These are phyloP conservation scores for Tolypocladium ovalisporum DNA, from an alignment of 2,329 filamentous ascomycete species.

Conservation along the genomic window DNA sequence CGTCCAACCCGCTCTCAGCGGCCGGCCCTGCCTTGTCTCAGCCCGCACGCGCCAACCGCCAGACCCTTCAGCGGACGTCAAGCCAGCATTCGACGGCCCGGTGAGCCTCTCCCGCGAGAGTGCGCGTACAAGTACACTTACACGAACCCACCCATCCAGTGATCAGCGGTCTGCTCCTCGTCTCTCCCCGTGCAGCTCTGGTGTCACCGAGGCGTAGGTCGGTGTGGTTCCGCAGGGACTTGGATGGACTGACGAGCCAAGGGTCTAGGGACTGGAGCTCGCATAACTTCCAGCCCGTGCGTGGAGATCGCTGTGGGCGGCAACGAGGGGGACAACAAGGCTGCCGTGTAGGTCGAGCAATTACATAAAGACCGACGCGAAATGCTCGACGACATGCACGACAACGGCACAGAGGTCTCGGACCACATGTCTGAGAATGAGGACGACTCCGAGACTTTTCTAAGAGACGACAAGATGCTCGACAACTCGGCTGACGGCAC, in stretches of 20 bases:
- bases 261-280: constrained; percentile 17
- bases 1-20: neutral
- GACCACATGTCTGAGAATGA: constrained; percentile 50
- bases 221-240: constrained; percentile 22
- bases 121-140: constrained; percentile 16
- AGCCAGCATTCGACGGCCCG: neutral
- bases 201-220: constrained; percentile 18
- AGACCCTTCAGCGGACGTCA: neutral
- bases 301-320: constrained; percentile 1
- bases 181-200: constrained; percentile 7
- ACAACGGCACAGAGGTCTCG: constrained; percentile 43
- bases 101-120: neutral
- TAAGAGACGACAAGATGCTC: constrained; percentile 41
- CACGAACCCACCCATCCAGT: constrained; percentile 12
- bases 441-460: constrained; percentile 37
- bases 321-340: constrained; percentile 2
- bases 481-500: constrained; percentile 35
- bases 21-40: constrained; percentile 4
- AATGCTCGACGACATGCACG: constrained; percentile 45
- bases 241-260: constrained; percentile 14
- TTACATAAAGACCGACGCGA: constrained; percentile 39
- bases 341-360: constrained; percentile 12
- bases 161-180: constrained; percentile 10
- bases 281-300: constrained; percentile 20
- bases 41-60: constrained; percentile 2